Evolutionary conservation across 2,329 filamentous ascomycete genomes (phyloP).

Genomic region (Aureobasidium sp.): DNA sequence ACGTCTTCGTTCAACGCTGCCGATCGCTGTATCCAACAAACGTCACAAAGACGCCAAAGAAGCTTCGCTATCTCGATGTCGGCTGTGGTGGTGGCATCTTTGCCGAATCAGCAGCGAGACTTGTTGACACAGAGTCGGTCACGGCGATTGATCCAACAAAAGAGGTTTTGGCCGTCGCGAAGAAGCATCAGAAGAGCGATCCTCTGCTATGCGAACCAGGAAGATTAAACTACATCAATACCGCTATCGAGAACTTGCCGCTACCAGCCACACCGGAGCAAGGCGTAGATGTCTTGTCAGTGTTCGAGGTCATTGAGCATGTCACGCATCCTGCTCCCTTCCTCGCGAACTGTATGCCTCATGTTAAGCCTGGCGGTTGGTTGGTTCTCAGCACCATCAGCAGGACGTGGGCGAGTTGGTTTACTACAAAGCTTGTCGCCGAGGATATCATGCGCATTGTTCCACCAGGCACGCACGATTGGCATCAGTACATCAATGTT

Average conservation of each 20-base stretch:
- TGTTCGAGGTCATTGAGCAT: conserved; percentile 96
- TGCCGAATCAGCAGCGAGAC: conserved; percentile 73
- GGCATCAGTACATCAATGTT: conserved; percentile 91
- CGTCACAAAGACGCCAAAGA: conserved; percentile 20
- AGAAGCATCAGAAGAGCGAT: conserved; percentile 66
- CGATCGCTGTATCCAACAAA: conserved; percentile 31
- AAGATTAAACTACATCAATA: conserved; percentile 63
- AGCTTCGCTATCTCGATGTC: conserved; percentile 74
- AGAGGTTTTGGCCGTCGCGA: conserved; percentile 67
- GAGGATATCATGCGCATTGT: conserved; percentile 85
- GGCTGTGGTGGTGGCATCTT: conserved; percentile 97
- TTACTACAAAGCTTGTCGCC: conserved; percentile 86
- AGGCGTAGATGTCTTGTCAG: conserved; percentile 68
- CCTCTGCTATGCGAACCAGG: conserved; percentile 54
- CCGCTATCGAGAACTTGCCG: conserved; percentile 64
- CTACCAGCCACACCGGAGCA: conserved; percentile 27
- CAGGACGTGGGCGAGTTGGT: conserved; percentile 78
- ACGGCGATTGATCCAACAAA: conserved; percentile 72
- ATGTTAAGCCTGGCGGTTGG: conserved; percentile 88
- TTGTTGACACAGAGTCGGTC: conserved; percentile 56
- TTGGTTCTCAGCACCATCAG: conserved; percentile 88
- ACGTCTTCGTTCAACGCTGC: conserved; percentile 80
- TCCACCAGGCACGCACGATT: conserved; percentile 89
- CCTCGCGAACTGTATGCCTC: conserved; percentile 61
- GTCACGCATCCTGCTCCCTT: conserved; percentile 70